These are phyloP conservation scores for Silene uniflora DNA, from an alignment of 148 eudicot genomes.

Conservation along the genomic window DNA sequence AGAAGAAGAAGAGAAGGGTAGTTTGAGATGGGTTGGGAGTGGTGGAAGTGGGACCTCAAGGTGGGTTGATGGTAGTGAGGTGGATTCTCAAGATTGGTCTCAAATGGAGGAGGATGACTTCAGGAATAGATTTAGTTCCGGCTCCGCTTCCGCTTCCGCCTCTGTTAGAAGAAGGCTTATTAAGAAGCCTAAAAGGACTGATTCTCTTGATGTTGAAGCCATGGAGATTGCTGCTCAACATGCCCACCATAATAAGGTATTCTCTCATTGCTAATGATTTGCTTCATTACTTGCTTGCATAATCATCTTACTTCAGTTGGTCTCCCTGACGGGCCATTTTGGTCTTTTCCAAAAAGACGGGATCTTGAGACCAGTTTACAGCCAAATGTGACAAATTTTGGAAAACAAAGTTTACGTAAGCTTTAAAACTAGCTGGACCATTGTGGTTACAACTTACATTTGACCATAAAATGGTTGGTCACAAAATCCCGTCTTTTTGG, in stretches of 20 bases:
- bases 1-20: slow-evolving; percentile 48
- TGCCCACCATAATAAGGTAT: slow-evolving; percentile 66
- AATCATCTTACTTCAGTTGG: too few species aligned
- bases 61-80: slow-evolving; percentile 98
- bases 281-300: too few species aligned
- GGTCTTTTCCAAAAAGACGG: too few species aligned
- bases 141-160: slow-evolving; percentile 26
- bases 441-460: too few species aligned
- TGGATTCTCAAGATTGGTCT: slow-evolving; percentile 60
- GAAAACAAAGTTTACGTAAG: too few species aligned
- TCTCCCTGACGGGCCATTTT: too few species aligned
- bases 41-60: slow-evolving; percentile 45
- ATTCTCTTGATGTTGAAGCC: slow-evolving; percentile 95
- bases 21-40: slow-evolving; percentile 40
- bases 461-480: too few species aligned
- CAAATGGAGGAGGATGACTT: slow-evolving; percentile 38
- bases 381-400: too few species aligned
- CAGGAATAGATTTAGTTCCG: slow-evolving; percentile 37
- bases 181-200: slow-evolving; percentile 80
- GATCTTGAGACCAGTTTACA: too few species aligned
- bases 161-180: slow-evolving; percentile 68
- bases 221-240: slow-evolving; percentile 74
- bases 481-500: too few species aligned
- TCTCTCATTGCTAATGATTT: too few species aligned
- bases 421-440: too few species aligned